A percentile compares a stretch with the other conserved stretches of the same genome.
Evolutionary conservation across 441 rosid species (phyloP).

Genomic region (Breynia disticha): DNA sequence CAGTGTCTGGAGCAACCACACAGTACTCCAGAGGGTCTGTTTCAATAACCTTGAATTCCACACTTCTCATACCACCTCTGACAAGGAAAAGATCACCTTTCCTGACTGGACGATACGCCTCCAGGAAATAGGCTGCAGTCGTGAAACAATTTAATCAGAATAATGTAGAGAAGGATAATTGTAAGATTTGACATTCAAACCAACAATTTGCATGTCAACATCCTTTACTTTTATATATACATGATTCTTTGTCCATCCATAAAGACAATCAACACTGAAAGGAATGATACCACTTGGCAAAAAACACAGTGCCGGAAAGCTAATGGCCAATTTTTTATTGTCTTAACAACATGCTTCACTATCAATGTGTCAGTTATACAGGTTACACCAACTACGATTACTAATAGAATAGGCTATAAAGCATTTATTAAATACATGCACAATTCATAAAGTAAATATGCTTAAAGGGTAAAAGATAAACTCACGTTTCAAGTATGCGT

Average conservation of each 20-base stretch:
- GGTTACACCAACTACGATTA: too few species aligned
- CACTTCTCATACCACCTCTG: slow-evolving; percentile 73
- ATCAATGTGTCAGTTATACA: too few species aligned
- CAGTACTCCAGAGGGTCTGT: slow-evolving; percentile 63
- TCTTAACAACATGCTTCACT: too few species aligned
- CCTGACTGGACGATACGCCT: slow-evolving; percentile 70
- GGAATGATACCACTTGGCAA: too few species aligned
- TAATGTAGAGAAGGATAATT: background rate
- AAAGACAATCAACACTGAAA: too few species aligned
- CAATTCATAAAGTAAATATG: background rate
- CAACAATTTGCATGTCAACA: too few species aligned
- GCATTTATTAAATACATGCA: too few species aligned
- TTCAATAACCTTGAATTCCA: slow-evolving; percentile 67
- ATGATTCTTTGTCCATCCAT: too few species aligned
- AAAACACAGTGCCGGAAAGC: too few species aligned
- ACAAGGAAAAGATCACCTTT: slow-evolving; percentile 69
- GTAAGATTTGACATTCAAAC: background rate
- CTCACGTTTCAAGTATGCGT: slow-evolving; percentile 85
- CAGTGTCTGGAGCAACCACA: slow-evolving; percentile 75
- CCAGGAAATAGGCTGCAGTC: slow-evolving; percentile 56
- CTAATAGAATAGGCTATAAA: too few species aligned
- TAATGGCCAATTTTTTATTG: too few species aligned
- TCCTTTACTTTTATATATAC: too few species aligned
- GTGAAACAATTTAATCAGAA: background rate
- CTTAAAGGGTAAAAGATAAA: slow-evolving; percentile 10